Conservation (phyloP, 768 basidiomycete species). For the Termitomyces sp. region DNA sequence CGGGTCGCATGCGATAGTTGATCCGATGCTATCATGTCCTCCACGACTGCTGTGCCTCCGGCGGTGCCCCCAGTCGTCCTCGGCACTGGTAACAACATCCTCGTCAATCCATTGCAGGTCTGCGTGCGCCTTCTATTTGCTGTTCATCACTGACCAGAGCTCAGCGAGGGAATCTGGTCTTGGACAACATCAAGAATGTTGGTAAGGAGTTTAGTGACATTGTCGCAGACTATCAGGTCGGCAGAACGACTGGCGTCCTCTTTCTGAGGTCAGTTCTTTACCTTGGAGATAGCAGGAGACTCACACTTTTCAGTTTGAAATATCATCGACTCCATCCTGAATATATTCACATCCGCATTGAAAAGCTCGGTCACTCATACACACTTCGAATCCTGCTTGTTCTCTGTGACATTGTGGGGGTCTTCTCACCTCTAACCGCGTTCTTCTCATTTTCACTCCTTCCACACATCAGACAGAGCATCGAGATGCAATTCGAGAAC, state of each 20-base stretch:
- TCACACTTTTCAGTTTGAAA: constrained; percentile 51
- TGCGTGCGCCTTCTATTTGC: neutral
- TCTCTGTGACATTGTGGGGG: constrained; percentile 84
- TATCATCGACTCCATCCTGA: constrained; percentile 98
- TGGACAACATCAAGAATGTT: constrained; percentile 82
- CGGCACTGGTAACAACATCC: constrained; percentile 56
- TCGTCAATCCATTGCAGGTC: constrained; percentile 60
- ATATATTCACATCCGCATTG: constrained; percentile 89
- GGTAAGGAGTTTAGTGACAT: constrained; percentile 95
- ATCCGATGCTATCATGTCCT: constrained; percentile 11
- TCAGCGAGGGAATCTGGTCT: constrained; percentile 84
- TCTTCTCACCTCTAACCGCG: neutral
- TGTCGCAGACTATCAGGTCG: constrained; percentile 91
- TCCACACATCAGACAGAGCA: constrained; percentile 66
- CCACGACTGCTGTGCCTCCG: constrained; percentile 14
- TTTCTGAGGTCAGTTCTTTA: constrained; percentile 67
- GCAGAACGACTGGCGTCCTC: constrained; percentile 85
- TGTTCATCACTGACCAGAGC: neutral
- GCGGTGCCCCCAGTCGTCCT: constrained; percentile 61
- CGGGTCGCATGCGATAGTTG: constrained; percentile 5
- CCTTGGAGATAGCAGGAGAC: neutral
- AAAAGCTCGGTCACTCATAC: constrained; percentile 77
- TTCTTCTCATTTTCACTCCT: neutral
- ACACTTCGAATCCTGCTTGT: constrained; percentile 82
- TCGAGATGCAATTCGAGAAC: constrained; percentile 83